Evolutionary conservation across 805 yeast genomes (phyloP), one percentile per base, ranked within the genome.

Genomic region (Diddensiella santjacobensis): DNA sequence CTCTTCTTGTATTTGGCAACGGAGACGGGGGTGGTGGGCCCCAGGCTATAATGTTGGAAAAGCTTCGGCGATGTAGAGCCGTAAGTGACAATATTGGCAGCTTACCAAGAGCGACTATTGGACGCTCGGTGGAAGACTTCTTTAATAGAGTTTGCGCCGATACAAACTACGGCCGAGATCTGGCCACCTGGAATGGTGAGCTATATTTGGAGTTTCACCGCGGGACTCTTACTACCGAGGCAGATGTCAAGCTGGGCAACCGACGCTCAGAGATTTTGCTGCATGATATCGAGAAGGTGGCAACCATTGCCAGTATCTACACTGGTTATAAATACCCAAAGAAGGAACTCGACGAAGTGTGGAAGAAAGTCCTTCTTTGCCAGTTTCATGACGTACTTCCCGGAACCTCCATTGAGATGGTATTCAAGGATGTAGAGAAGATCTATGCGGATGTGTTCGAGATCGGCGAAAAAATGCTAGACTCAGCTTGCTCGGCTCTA

Each of bases 371-470:
- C 17, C 78, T 87, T 51, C 70, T 91, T 44, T 87, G 96, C 62
- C 97, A 90, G 63, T 90, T 90, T 69, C 98, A 91, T 65, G 98
- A 90, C 70, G 96, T 90, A 15, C 72, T 91, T 46, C 98, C 98
- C 2, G 98, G 98, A 2, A 83, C 95, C 3, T 87, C 96, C 67
- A 90, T 90, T 59, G 96, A 87, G 54, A 79, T 86, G 79, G 96
- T 90, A 11, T 90, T 90, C 61, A 88, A 87, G 58, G 90, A 84
- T 58, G 96, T 88, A 11, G 79, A 81, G 61, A 89, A 90, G 33
- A 80, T 86, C 78, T 73, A 89, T 57, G 71, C 70, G 3, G 69
- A 73, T 15, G 83, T 81, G 19, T 69, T 83, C 50, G 67, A 70
- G 20, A 68, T 69, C 17, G 80, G 83, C 36, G 72, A 75, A 33